These are phyloP conservation scores for Leishmania tropica DNA, from an alignment of 208 protist genomes.

Conservation along the genomic window DNA sequence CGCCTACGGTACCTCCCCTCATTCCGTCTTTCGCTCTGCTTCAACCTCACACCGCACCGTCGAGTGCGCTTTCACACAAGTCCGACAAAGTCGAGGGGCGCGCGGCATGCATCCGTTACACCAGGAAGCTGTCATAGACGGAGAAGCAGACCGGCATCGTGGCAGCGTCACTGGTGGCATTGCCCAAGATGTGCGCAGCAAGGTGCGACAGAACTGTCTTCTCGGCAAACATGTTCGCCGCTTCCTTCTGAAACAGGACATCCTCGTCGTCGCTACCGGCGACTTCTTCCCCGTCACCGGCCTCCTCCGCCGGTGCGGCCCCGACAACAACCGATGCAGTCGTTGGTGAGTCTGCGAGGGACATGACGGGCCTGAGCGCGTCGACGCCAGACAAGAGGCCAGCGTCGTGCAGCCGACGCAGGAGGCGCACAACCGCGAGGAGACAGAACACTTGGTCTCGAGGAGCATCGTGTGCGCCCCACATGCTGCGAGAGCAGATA, in stretches of 20 bases:
- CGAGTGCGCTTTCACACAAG: not conserved
- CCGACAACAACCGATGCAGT: not conserved
- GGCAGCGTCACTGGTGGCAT: not conserved
- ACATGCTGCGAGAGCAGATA: constrained; percentile 21
- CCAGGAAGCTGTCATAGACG: constrained; percentile 15
- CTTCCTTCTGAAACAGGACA: constrained; percentile 86
- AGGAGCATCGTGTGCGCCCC: constrained; percentile 22
- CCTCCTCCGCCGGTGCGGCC: constrained; percentile 3
- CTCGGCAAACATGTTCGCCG: constrained; percentile 88
- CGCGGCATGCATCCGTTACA: not conserved
- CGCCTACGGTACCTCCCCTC: not conserved
- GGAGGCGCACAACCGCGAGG: constrained; percentile 45
- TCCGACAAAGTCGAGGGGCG: not conserved
- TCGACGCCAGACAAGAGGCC: constrained; percentile 8
- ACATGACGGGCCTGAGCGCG: not conserved
- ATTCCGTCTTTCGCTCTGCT: not conserved
- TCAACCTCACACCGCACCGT: not conserved
- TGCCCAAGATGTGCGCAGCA: constrained; percentile 33
- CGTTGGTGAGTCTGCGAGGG: not conserved
- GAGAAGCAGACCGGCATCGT: constrained; percentile 10
- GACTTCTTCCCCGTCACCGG: constrained; percentile 9
- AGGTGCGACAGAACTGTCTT: constrained; percentile 52
- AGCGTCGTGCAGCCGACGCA: constrained; percentile 20
- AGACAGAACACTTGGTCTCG: constrained; percentile 69
- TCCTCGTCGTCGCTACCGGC: constrained; percentile 42